These are phyloP conservation scores for Aspergillus brasiliensis DNA, from an alignment of 2,329 filamentous ascomycete species.

Conservation along the genomic window DNA sequence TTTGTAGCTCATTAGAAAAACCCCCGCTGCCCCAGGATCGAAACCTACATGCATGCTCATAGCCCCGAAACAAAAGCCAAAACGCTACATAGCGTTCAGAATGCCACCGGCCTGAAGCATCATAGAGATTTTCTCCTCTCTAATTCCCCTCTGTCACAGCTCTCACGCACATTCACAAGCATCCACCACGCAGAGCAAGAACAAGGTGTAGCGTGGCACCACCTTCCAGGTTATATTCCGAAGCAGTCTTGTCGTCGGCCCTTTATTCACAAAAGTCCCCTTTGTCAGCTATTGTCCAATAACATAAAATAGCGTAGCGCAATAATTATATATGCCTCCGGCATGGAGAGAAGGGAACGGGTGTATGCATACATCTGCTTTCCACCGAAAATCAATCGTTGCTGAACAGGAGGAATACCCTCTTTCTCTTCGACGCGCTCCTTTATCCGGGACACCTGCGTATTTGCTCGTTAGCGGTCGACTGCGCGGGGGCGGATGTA, in stretches of 20 bases:
- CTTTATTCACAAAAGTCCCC: slow-evolving; percentile 49
- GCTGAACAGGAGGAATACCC: slow-evolving; percentile 94
- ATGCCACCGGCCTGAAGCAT: neutral
- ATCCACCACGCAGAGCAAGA: slow-evolving; percentile 84
- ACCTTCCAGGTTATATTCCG: slow-evolving; percentile 86
- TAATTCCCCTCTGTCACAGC: neutral
- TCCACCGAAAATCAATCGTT: slow-evolving; percentile 91
- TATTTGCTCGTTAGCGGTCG: neutral
- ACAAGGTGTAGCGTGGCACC: slow-evolving; percentile 95
- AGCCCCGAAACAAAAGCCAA: neutral
- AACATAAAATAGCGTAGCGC: neutral
- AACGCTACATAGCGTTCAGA: neutral
- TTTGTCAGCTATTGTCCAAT: neutral
- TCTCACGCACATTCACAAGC: neutral
- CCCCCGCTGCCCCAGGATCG: neutral
- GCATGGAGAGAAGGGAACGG: neutral
- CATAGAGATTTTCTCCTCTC: neutral
- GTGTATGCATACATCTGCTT: slow-evolving; percentile 79
- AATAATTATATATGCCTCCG: neutral
- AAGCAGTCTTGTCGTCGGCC: slow-evolving; percentile 91
- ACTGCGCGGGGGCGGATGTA: too few relatives aligned
- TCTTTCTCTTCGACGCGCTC: slow-evolving; percentile 99
- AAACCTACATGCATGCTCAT: neutral
- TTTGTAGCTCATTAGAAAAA: slow-evolving; percentile 7
- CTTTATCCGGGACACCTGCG: slow-evolving; percentile 90